Percentiles rank a stretch among this genome's conserved stretches.
These are phyloP conservation scores for Aspergillus baeticus DNA, from an alignment of 495 filamentous ascomycete species.

Conservation along the genomic window DNA sequence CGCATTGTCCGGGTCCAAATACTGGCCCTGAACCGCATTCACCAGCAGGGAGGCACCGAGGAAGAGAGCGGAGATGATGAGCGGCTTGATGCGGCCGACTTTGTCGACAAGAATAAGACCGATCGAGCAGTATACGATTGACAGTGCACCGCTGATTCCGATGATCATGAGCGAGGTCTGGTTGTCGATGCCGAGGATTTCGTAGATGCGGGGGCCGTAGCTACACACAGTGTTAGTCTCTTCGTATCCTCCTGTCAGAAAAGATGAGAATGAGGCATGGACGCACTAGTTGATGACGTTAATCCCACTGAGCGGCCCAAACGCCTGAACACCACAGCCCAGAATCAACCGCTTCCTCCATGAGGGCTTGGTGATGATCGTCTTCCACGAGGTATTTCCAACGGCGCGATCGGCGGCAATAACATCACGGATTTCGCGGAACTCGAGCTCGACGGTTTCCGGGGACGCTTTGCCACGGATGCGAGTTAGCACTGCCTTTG, in stretches of 20 bases:
- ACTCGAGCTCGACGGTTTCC: conserved; percentile 26
- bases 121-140: conserved; percentile 31
- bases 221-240: conserved; percentile 21
- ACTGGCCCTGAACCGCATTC: conserved; percentile 16
- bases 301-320: conserved; percentile 52
- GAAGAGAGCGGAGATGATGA: conserved; percentile 12
- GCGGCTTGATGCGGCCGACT: conserved; percentile 18
- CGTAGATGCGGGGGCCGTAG: conserved; percentile 55
- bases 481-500: conserved; percentile 27
- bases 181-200: conserved; percentile 47
- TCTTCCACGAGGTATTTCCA: conserved; percentile 35
- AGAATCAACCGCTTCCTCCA: conserved; percentile 51
- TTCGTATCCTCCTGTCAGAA: too few species aligned
- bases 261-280: too few species aligned
- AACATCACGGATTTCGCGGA: conserved; percentile 27
- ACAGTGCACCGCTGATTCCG: conserved; percentile 44
- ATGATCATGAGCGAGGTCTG: conserved; percentile 48
- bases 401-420: conserved; percentile 19
- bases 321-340: conserved; percentile 52
- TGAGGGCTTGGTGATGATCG: conserved; percentile 43
- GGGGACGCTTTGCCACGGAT: conserved; percentile 17
- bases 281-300: conserved; percentile 43
- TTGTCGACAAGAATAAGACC: conserved; percentile 15
- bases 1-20: conserved; percentile 9
- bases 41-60: conserved; percentile 11